phyloP scores from a whole-genome alignment of 352 stramenopile species.

The Phytophthora foliorum region DNA sequence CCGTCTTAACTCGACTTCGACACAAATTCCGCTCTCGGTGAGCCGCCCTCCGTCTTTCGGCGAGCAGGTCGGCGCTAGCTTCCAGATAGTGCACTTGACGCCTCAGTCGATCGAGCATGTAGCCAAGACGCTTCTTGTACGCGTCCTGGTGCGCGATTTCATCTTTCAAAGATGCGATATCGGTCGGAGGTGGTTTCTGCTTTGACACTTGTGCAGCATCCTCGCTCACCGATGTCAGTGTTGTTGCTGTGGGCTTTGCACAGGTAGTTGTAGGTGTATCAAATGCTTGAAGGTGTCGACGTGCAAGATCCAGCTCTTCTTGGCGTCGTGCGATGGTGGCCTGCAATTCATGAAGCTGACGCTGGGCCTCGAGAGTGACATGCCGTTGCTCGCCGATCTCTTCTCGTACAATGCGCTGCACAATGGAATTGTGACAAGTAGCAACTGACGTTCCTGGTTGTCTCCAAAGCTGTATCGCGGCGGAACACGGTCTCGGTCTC shows the following conservation, averaged over 20 bases:
- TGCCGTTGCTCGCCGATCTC: slow-evolving; percentile 66
- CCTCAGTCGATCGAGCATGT: slow-evolving; percentile 55
- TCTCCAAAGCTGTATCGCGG: slow-evolving; percentile 30
- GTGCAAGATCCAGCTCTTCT: slow-evolving; percentile 50
- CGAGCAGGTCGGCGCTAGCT: slow-evolving; percentile 49
- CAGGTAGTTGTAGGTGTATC: slow-evolving; percentile 10
- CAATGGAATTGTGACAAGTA: slow-evolving; percentile 30
- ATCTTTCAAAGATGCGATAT: slow-evolving; percentile 43
- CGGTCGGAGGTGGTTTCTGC: neutral
- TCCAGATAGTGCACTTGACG: slow-evolving; percentile 47
- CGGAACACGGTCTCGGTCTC: slow-evolving; percentile 24
- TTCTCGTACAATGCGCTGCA: slow-evolving; percentile 57
- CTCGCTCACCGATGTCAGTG: slow-evolving; percentile 11
- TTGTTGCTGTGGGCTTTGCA: slow-evolving; percentile 12
- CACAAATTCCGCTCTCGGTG: slow-evolving; percentile 46
- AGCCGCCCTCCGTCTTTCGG: slow-evolving; percentile 33
- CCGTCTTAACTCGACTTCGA: slow-evolving; percentile 45
- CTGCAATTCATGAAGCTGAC: slow-evolving; percentile 56
- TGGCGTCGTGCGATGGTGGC: slow-evolving; percentile 38
- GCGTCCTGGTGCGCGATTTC: slow-evolving; percentile 54
- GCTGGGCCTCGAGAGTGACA: slow-evolving; percentile 55
- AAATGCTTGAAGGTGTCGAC: slow-evolving; percentile 47
- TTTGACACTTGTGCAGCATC: slow-evolving; percentile 11
- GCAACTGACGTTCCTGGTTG: slow-evolving; percentile 19
- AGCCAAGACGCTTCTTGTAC: slow-evolving; percentile 67